Percentiles rank a stretch among this genome's conserved stretches.
phyloP scores from a whole-genome alignment of 345 rosid genomes.

The Pelargonium nanum region DNA sequence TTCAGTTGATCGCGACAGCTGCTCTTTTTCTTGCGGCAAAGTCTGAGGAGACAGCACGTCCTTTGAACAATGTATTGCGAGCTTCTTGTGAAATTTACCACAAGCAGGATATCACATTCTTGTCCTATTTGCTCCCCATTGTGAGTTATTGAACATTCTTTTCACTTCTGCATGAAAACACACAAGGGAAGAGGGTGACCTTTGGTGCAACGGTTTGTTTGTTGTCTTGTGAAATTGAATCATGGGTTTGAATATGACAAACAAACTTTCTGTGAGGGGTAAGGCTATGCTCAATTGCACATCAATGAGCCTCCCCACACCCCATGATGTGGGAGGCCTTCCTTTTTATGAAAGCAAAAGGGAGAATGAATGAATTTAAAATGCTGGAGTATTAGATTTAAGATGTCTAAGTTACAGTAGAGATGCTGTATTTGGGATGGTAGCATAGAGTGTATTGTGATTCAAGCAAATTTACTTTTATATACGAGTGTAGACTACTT shows the following conservation, averaged over 20 bases:
- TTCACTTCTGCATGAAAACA: too few relatives aligned
- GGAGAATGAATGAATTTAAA: too few relatives aligned
- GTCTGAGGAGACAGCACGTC: constrained; percentile 77
- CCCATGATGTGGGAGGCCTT: too few relatives aligned
- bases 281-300: too few relatives aligned
- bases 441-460: background rate
- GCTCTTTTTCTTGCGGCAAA: constrained; percentile 71
- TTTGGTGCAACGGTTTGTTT: too few relatives aligned
- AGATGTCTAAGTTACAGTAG: background rate
- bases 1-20: constrained; percentile 70
- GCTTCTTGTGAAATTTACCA: constrained; percentile 52
- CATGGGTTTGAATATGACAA: too few relatives aligned
- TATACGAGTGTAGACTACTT: background rate
- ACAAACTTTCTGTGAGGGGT: too few relatives aligned
- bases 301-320: too few relatives aligned
- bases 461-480: background rate
- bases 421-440: background rate
- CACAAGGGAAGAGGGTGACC: too few relatives aligned
- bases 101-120: constrained; percentile 49
- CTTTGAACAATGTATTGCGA: constrained; percentile 49
- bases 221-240: too few relatives aligned
- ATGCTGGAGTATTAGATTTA: too few relatives aligned
- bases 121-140: constrained; percentile 55
- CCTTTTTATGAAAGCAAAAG: too few relatives aligned
- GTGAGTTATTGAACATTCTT: constrained; percentile 30